Conservation (phyloP, 352 stramenopile species). For the Paralagenidium karlingii region DNA sequence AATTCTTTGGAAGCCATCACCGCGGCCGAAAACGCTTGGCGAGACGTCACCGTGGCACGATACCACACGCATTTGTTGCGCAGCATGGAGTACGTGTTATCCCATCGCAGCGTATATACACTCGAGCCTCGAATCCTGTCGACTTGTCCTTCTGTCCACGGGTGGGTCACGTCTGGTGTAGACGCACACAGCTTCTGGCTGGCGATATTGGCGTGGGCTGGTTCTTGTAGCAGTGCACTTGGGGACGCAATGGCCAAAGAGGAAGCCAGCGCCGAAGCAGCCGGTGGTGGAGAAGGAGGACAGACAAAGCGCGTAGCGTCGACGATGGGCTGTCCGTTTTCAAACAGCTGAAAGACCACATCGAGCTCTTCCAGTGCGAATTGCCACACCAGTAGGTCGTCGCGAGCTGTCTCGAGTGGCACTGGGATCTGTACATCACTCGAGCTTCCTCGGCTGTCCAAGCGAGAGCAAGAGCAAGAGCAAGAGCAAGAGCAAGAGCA, state of each 20-base stretch:
- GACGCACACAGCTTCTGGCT: no score
- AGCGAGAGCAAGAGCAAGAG: background rate
- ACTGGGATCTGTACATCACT: slow-evolving; percentile 21
- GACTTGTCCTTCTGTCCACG: slow-evolving; percentile 18
- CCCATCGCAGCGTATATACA: slow-evolving; percentile 51
- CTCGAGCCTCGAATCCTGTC: slow-evolving; percentile 13
- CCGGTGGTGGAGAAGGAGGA: no score
- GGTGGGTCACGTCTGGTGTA: background rate
- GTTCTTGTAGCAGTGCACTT: slow-evolving; percentile 3
- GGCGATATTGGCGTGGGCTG: no score
- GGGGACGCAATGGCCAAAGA: background rate
- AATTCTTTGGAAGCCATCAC: slow-evolving; percentile 34
- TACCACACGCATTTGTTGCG: slow-evolving; percentile 55
- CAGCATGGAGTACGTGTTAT: slow-evolving; percentile 67
- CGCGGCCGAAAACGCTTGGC: slow-evolving; percentile 21
- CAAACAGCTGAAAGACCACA: slow-evolving; percentile 42
- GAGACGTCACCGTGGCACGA: slow-evolving; percentile 28
- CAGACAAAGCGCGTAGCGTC: slow-evolving; percentile 25
- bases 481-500: slow-evolving; percentile 1
- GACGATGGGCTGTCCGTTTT: slow-evolving; percentile 18
- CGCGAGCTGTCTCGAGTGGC: slow-evolving; percentile 1
- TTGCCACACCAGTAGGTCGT: slow-evolving; percentile 26
- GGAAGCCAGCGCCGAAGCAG: slow-evolving; percentile 5
- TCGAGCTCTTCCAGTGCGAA: slow-evolving; percentile 48
- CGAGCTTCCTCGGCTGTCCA: slow-evolving; percentile 24